Conservation (phyloP, 1,139 yeast species). For the Saccharomyces hybrid region DNA sequence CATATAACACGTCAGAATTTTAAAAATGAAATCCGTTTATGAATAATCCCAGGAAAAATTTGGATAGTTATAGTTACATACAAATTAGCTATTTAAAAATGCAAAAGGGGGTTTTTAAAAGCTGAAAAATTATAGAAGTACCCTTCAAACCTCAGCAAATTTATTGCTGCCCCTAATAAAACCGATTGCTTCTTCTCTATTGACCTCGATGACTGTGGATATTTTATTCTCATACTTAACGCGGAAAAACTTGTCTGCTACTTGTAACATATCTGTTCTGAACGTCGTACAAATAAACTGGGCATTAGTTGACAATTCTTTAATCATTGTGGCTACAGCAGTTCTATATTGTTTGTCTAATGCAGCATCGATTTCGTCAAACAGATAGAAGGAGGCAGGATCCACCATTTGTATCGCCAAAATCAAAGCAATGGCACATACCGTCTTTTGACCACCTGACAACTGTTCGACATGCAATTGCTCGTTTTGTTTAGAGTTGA, state of each 20-base stretch:
- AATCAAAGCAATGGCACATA: slow-evolving; percentile 89
- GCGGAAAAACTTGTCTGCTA: slow-evolving; percentile 82
- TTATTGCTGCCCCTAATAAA: slow-evolving; percentile 58
- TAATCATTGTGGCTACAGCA: slow-evolving; percentile 74
- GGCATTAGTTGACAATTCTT: slow-evolving; percentile 54
- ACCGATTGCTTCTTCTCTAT: slow-evolving; percentile 63
- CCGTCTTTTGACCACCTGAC: slow-evolving; percentile 93
- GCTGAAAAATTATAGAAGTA: background rate
- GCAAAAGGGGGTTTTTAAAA: background rate
- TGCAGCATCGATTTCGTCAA: slow-evolving; percentile 95
- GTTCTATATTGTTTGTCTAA: slow-evolving; percentile 87
- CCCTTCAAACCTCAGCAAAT: slow-evolving; percentile 16
- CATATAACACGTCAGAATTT: background rate
- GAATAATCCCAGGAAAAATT: too few species aligned
- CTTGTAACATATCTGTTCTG: slow-evolving; percentile 84
- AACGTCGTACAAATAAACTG: slow-evolving; percentile 96
- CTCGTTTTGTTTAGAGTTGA: slow-evolving; percentile 79
- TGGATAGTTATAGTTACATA: background rate
- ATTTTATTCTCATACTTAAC: slow-evolving; percentile 79
- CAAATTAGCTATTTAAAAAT: background rate
- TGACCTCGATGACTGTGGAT: slow-evolving; percentile 67
- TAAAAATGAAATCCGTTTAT: too few species aligned
- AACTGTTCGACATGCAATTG: slow-evolving; percentile 85
- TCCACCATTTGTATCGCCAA: slow-evolving; percentile 91
- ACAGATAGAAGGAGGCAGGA: slow-evolving; percentile 93